Evolutionary conservation across 2,329 filamentous ascomycete species (phyloP).

Genomic region (Botrytis sinoallii): DNA sequence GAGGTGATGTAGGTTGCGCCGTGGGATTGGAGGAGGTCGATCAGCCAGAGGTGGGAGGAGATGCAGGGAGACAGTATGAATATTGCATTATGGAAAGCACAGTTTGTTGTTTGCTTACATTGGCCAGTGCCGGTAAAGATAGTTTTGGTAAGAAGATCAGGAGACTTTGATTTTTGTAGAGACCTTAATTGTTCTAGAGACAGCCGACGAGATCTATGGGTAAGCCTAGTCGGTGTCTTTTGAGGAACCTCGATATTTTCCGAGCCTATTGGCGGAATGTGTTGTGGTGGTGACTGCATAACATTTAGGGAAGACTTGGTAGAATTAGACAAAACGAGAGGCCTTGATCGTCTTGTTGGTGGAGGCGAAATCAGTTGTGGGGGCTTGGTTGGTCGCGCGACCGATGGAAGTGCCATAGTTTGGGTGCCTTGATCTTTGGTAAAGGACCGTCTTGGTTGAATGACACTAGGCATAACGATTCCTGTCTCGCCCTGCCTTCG

Average conservation of each 20-base stretch:
- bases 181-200: neutral
- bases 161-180: neutral
- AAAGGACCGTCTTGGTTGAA: neutral
- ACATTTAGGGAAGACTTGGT: neutral
- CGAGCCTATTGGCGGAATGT: neutral
- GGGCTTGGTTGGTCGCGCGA: neutral
- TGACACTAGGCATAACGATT: neutral
- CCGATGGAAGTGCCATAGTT: neutral
- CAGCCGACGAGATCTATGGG: neutral
- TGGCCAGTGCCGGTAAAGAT: slow-evolving; percentile 20
- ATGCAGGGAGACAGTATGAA: slow-evolving; percentile 35
- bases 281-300: neutral
- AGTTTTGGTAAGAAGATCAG: neutral
- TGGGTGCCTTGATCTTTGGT: neutral
- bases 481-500: neutral
- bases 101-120: slow-evolving; percentile 23
- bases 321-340: neutral
- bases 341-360: neutral
- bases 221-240: neutral
- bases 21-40: slow-evolving; percentile 29
- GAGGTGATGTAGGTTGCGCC: slow-evolving; percentile 26
- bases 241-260: neutral
- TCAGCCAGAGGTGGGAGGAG: slow-evolving; percentile 23
- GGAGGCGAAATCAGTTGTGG: neutral
- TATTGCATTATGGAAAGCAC: slow-evolving; percentile 26